These are phyloP conservation scores for Lepidopterella palustris DNA, from an alignment of 495 filamentous ascomycete genomes.

Conservation along the genomic window DNA sequence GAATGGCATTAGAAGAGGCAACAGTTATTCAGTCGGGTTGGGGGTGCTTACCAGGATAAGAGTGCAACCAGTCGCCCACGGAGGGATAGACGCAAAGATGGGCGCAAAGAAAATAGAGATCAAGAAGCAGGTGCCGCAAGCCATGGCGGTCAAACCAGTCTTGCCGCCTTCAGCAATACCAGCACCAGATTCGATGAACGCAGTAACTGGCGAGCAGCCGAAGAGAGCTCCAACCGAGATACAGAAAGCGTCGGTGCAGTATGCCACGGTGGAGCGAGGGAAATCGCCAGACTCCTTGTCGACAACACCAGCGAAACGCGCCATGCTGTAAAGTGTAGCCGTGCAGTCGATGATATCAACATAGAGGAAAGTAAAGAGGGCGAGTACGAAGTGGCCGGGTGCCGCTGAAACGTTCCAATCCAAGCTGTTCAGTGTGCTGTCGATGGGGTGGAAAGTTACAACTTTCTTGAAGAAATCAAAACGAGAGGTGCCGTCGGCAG, in stretches of 20 bases:
- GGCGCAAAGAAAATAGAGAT: conserved; percentile 79
- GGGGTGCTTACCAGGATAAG: conserved; percentile 71
- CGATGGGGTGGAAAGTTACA: conserved; percentile 70
- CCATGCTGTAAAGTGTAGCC: conserved; percentile 78
- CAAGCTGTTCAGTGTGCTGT: conserved; percentile 56
- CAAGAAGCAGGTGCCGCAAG: conserved; percentile 75
- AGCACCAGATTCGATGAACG: conserved; percentile 78
- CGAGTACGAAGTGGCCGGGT: conserved; percentile 66
- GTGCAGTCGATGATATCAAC: conserved; percentile 79
- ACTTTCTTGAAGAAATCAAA: conserved; percentile 84
- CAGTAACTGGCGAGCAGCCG: conserved; percentile 69
- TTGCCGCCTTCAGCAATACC: conserved; percentile 79
- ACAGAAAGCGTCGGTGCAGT: conserved; percentile 69
- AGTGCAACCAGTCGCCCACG: conserved; percentile 77
- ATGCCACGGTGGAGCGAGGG: conserved; percentile 71
- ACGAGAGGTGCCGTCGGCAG: conserved; percentile 50
- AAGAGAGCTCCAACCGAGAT: conserved; percentile 74
- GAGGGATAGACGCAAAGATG: conserved; percentile 46
- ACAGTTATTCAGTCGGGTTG: conserved; percentile 7
- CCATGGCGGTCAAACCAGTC: conserved; percentile 72
- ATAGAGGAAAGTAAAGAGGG: conserved; percentile 78
- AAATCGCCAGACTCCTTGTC: conserved; percentile 70
- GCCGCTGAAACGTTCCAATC: conserved; percentile 60
- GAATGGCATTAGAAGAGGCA: not conserved
- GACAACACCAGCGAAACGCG: conserved; percentile 68